Base-by-base conservation (phyloP, 176 grass and related monocot genomes). In the Aegilops umbellulata region DNA sequence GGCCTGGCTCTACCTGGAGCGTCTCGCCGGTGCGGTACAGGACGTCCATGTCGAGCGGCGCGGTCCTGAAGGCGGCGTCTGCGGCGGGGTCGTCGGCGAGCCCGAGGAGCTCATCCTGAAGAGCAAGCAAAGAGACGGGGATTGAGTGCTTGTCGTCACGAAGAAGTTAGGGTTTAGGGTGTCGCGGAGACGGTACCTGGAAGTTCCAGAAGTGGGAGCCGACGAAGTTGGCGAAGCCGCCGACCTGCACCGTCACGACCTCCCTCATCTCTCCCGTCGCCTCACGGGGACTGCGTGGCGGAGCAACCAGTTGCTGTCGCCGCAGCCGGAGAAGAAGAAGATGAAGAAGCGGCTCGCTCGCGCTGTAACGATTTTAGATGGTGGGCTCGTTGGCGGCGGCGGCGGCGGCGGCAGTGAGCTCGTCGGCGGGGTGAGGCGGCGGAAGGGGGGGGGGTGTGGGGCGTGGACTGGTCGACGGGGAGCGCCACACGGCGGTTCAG, bases 61-160 rank as follows among this genome's bases (percentile, higher is more conserved):
- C 85, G 79, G 71, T 75, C 80, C 85, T 91, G 81, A 91, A 92
- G 62, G 89, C 35, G 51, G 88, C 72, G 75, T 94, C 90, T 26
- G 90, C 84, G 29, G 42, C 32, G 17, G 92, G 86, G 82, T 91
- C 92, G 31, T 94, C 90, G 29, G 90, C 88, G 62, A 99, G 88
- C 41, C 97, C 94, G 44, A 99, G 90, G 75, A 99, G 85, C 86
- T 99, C 94, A 94, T 99, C 97, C 97, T 96, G 87, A 16, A 79
- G 47, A 77, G 36, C n/a, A 6, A 41, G 23, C 66, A 41, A 9
- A 65, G 23, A 44, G 41, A 17, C n/a, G 19, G 42, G 31, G 16
- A 6, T 14, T 26, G 42, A 22, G 57, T 39, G 78, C 13, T 27
- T 38, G 36, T 83, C 15, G 69, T 6, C 6, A 3, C 32, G 4